Evolutionary conservation across 83 land plant genomes (phyloP).

Genomic region (Larix sibirica): DNA sequence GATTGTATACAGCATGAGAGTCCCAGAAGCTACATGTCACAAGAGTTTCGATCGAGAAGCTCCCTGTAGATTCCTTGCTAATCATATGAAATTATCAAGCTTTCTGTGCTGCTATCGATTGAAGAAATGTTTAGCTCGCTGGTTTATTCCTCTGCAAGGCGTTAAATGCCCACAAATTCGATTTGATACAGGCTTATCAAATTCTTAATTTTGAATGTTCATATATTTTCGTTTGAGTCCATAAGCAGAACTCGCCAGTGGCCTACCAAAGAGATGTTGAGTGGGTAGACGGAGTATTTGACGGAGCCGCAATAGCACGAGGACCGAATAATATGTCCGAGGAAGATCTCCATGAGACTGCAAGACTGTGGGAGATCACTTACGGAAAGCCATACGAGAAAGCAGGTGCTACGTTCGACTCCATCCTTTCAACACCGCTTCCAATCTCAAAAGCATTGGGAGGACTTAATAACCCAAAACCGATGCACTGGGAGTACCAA

Average conservation of each 20-base stretch:
- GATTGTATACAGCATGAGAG: background rate
- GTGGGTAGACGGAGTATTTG: conserved; percentile 45
- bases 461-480: conserved; percentile 13
- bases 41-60: background rate
- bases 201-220: too few species aligned
- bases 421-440: conserved; percentile 21
- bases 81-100: background rate
- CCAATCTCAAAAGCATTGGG: conserved; percentile 6
- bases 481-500: conserved; percentile 39
- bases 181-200: too few species aligned
- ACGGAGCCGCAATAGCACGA: conserved; percentile 34
- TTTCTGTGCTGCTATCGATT: too few species aligned
- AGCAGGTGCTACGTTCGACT: conserved; percentile 56
- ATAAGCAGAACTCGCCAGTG: conserved; percentile 61
- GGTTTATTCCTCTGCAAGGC: too few species aligned
- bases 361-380: conserved; percentile 64
- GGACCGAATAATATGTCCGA: conserved; percentile 30
- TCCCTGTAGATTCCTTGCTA: background rate
- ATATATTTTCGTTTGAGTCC: background rate
- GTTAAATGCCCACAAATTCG: too few species aligned
- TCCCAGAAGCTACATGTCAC: background rate
- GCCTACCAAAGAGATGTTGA: conserved; percentile 60
- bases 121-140: too few species aligned
- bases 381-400: conserved; percentile 77
- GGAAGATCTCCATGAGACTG: conserved; percentile 57